phyloP scores from a whole-genome alignment of 2,329 filamentous ascomycete species.

The Bipolaris oryzae region DNA sequence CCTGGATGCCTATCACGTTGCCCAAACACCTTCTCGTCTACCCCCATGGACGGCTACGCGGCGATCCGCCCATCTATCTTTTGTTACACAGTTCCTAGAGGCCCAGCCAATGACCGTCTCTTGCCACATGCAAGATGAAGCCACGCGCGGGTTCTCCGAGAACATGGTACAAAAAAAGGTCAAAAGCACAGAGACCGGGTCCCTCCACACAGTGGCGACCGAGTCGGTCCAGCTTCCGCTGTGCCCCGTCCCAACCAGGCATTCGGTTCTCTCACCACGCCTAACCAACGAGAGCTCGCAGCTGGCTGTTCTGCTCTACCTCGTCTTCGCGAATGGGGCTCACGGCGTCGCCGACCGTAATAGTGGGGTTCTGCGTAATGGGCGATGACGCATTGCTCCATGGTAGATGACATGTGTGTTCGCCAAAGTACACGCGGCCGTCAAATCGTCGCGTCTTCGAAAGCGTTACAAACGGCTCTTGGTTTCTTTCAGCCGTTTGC shows the following conservation, averaged over 20 bases:
- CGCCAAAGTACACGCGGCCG: slow-evolving; percentile 88
- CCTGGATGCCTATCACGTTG: slow-evolving; percentile 27
- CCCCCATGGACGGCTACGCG: slow-evolving; percentile 23
- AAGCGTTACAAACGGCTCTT: slow-evolving; percentile 87
- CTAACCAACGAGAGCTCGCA: slow-evolving; percentile 37
- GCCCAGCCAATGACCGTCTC: slow-evolving; percentile 31
- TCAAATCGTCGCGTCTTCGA: slow-evolving; percentile 83
- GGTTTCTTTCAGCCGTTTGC: slow-evolving; percentile 73
- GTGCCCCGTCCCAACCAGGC: slow-evolving; percentile 15
- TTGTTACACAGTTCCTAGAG: slow-evolving; percentile 25
- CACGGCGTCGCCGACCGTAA: slow-evolving; percentile 47
- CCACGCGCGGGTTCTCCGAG: slow-evolving; percentile 37
- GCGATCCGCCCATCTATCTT: slow-evolving; percentile 28
- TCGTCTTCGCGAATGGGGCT: slow-evolving; percentile 40
- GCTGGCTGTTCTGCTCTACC: slow-evolving; percentile 27
- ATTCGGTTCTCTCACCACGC: slow-evolving; percentile 8
- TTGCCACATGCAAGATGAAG: slow-evolving; percentile 31
- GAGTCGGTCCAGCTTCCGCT: slow-evolving; percentile 25
- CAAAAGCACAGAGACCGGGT: slow-evolving; percentile 16
- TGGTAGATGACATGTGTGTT: slow-evolving; percentile 64
- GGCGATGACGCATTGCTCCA: slow-evolving; percentile 28
- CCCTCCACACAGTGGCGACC: slow-evolving; percentile 7
- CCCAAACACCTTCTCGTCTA: slow-evolving; percentile 32
- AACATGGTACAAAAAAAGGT: slow-evolving; percentile 20
- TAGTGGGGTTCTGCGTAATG: slow-evolving; percentile 45